Evolutionary conservation across 805 yeast genomes (phyloP).

Genomic region (Ogataea pini): DNA sequence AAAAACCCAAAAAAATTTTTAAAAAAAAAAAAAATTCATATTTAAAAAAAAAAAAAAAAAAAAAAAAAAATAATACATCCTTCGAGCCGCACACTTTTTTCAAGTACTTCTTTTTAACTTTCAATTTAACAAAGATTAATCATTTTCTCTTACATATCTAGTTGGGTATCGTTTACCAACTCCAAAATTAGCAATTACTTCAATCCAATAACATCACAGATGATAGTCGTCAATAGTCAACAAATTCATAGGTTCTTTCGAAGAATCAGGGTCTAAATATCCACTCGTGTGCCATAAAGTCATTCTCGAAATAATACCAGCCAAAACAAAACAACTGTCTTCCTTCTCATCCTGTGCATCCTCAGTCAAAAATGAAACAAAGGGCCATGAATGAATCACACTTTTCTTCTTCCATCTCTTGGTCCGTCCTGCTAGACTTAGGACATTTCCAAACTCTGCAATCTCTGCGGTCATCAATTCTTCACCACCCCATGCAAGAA

Average conservation of each 20-base stretch:
- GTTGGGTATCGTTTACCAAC: not conserved
- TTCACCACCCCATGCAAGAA: slow-evolving; percentile 44
- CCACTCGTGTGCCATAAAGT: slow-evolving; percentile 40
- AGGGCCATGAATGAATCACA: slow-evolving; percentile 52
- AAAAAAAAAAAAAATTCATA: not conserved
- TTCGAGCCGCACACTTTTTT: slow-evolving; percentile 3
- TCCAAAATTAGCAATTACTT: not conserved
- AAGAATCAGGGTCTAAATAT: slow-evolving; percentile 28
- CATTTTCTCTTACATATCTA: not conserved
- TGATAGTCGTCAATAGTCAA: slow-evolving; percentile 37
- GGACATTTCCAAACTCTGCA: slow-evolving; percentile 31
- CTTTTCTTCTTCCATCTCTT: slow-evolving; percentile 36
- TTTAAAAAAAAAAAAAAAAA: slow-evolving; percentile 2
- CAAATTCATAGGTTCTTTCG: slow-evolving; percentile 36
- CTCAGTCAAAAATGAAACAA: slow-evolving; percentile 42
- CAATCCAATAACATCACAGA: slow-evolving; percentile 11
- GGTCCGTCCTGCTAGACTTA: slow-evolving; percentile 34
- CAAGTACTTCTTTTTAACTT: not conserved
- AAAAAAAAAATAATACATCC: slow-evolving; percentile 1
- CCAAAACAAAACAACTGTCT: slow-evolving; percentile 40
- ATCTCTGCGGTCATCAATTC: slow-evolving; percentile 44
- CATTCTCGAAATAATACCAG: slow-evolving; percentile 46
- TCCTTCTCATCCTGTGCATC: slow-evolving; percentile 44
- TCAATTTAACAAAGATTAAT: not conserved
- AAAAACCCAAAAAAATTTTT: slow-evolving; percentile 3